Evolutionary conservation across 495 filamentous ascomycete genomes (phyloP), one percentile per base, ranked within the genome.

Genomic region (Penicillium paradoxum): DNA sequence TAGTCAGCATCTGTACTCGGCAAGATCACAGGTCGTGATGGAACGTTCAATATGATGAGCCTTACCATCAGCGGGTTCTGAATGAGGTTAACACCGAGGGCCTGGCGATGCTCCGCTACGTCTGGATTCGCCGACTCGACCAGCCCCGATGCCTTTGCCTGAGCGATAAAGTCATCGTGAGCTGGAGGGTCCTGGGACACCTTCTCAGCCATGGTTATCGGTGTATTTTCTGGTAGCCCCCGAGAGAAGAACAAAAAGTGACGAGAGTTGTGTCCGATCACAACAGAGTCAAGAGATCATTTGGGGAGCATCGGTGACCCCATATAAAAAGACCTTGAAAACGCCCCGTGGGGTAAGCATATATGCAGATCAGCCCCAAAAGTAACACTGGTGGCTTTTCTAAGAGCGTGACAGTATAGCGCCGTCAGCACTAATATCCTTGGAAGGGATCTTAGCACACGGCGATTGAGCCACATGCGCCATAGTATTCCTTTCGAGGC

Each of bases 391-490:
- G 29, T 45, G 43, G 43, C 27, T 33, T 33, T 45, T 45, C 29
- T 5, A 32, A 22, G 5, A 49, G 4, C 0, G 46, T n/a, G 11
- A 17, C 9, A 18, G 17, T 37, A 6, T 8, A 25, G 33, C 34
- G 34, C n/a, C 10, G 46, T 49, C 46, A 49, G 46, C 46, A 49
- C 46, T 49, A 49, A 39, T 9, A 14, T 15, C 5, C 46, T 38
- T 45, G 34, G 34, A 27, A 27, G 46, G n/a, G 46, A 36, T 38
- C 46, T 3, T 19, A 49, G 22, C 46, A 24, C 15, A 4, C 17
- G 8, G 29, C 9, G 13, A 22, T n/a, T 8, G 17, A 37, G 34
- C 34, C 22, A 38, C 46, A 1, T n/a, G 17, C 32, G 7, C 7
- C 8, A 39, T 14, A 3, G 22, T 34, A 39, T 29, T 29, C 4